Conservation (phyloP, 192 early-diverging fungal genomes). For the Chytriomyces sp. region DNA sequence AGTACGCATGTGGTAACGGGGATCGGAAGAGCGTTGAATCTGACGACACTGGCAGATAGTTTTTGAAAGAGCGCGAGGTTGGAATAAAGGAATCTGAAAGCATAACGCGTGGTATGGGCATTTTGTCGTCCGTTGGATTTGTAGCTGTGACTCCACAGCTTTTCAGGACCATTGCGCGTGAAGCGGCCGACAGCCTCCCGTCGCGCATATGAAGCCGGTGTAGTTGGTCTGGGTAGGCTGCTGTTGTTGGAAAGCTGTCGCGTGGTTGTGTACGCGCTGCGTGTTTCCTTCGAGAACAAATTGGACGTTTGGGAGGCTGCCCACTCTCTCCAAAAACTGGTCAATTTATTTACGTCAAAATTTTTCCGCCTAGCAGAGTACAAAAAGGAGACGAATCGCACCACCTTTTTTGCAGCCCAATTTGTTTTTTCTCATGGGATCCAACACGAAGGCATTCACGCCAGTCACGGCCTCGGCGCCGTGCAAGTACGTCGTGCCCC, state of each 20-base stretch:
- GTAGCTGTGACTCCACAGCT: slow-evolving; percentile 4
- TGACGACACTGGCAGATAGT: slow-evolving; percentile 13
- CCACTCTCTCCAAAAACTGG: too few species aligned
- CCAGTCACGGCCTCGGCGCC: slow-evolving; percentile 22
- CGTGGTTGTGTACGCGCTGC: too few species aligned
- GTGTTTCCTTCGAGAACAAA: too few species aligned
- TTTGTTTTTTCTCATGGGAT: background rate
- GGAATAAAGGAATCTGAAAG: slow-evolving; percentile 29
- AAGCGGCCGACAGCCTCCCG: slow-evolving; percentile 22
- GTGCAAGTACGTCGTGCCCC: slow-evolving; percentile 37
- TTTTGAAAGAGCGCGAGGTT: slow-evolving; percentile 28
- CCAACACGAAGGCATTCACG: background rate
- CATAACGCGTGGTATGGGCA: background rate
- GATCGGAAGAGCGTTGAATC: slow-evolving; percentile 23
- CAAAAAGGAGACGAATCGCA: too few species aligned
- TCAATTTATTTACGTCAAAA: too few species aligned
- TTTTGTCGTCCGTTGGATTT: background rate
- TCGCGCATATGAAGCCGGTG: slow-evolving; percentile 20
- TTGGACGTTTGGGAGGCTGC: too few species aligned
- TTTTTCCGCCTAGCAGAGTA: too few species aligned
- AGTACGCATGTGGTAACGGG: slow-evolving; percentile 14
- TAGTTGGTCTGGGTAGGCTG: too few species aligned
- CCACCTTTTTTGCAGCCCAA: too few species aligned
- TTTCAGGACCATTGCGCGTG: slow-evolving; percentile 29
- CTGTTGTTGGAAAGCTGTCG: too few species aligned